Percentiles rank a stretch among this genome's conserved stretches.
These are phyloP conservation scores for Cystofilobasidium bisporidii DNA, from an alignment of 768 basidiomycete genomes.

Conservation along the genomic window DNA sequence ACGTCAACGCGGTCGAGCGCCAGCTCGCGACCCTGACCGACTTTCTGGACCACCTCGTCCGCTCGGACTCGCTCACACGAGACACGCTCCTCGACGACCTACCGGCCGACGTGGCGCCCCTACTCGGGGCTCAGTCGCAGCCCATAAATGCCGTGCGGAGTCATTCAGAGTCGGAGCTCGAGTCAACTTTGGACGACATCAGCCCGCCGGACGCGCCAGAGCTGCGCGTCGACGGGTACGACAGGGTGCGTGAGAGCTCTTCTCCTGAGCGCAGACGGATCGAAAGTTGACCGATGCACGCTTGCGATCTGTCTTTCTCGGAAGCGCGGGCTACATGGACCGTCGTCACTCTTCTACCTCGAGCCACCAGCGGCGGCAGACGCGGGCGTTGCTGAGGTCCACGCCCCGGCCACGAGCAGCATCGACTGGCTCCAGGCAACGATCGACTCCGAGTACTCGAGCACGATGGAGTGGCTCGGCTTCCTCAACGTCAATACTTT, in stretches of 20 bases:
- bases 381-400: neutral
- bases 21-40: neutral
- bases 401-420: neutral
- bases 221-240: neutral
- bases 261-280: neutral
- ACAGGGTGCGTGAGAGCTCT: neutral
- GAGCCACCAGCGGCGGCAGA: neutral
- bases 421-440: conserved; percentile 5
- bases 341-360: conserved; percentile 13
- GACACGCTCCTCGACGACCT: neutral
- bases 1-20: neutral
- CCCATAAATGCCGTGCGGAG: no score
- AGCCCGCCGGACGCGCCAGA: neutral
- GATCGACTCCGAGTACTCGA: neutral
- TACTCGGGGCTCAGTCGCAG: neutral
- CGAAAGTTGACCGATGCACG: neutral
- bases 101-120: neutral
- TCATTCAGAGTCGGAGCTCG: neutral
- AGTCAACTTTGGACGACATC: neutral
- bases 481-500: neutral
- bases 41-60: neutral
- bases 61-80: neutral
- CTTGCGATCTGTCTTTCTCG: neutral
- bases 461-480: conserved; percentile 12
- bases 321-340: conserved; percentile 3